Percentiles rank a stretch among this genome's conserved stretches.
These are phyloP conservation scores for Blakeslea trispora DNA, from an alignment of 371 early-diverging fungal species.

Conservation along the genomic window DNA sequence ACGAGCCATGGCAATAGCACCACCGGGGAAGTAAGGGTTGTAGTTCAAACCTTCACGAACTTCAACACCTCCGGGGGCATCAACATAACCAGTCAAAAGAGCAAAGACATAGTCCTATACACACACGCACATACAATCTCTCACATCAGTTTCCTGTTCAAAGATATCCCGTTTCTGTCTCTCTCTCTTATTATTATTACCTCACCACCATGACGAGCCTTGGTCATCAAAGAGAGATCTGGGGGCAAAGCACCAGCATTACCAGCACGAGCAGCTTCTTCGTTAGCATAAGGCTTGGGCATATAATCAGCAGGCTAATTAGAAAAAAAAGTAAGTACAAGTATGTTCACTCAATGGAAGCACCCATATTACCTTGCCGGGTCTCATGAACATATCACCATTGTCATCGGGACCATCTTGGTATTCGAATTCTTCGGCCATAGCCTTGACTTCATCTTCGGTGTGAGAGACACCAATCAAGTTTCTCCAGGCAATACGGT, in stretches of 20 bases:
- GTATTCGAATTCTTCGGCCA: constrained; percentile 94
- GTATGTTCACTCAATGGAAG: too few relatives aligned
- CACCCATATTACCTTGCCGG: constrained; percentile 76
- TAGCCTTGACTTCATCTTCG: constrained; percentile 88
- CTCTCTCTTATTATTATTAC: constrained; percentile 37
- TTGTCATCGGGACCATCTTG: constrained; percentile 93
- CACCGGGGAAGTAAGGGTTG: constrained; percentile 99
- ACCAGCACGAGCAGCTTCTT: constrained; percentile 95
- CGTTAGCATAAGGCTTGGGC: constrained; percentile 93
- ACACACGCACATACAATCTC: too few relatives aligned
- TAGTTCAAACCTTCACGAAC: constrained; percentile 96
- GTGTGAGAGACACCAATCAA: constrained; percentile 92
- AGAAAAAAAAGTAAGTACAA: too few relatives aligned
- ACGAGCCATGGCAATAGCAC: constrained; percentile 97
- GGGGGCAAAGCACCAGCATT: constrained; percentile 97
- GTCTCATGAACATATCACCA: constrained; percentile 93
- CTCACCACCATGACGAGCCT: constrained; percentile 94
- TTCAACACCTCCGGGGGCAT: constrained; percentile 95
- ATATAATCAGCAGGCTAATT: constrained; percentile 85
- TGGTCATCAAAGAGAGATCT: constrained; percentile 93
- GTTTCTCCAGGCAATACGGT: constrained; percentile 93
- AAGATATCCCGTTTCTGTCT: neutral
- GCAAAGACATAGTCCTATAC: constrained; percentile 96
- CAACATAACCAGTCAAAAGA: constrained; percentile 93
- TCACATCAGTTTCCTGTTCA: too few relatives aligned